Percentiles rank a stretch among this genome's conserved stretches.
Evolutionary conservation across 2,329 filamentous ascomycete genomes (phyloP).

Genomic region (Alternaria triticimaculans): DNA sequence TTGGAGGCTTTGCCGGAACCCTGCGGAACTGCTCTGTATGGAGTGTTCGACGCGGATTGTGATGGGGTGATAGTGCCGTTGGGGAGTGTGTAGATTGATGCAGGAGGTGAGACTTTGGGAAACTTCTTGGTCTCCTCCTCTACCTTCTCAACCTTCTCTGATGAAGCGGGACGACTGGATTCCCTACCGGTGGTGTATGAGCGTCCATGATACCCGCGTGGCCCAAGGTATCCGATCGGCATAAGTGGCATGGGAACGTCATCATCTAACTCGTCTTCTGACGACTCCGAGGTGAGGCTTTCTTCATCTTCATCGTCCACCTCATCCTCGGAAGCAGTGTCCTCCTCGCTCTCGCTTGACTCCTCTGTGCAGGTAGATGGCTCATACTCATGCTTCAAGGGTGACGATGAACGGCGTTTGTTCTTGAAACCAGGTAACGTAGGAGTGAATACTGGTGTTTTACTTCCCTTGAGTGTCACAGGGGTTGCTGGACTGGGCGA

Average conservation of each 20-base stretch:
- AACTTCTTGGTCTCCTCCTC: conserved; percentile 46
- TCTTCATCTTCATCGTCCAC: conserved; percentile 58
- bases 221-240: conserved; percentile 33
- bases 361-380: conserved; percentile 77
- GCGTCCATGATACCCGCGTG: conserved; percentile 23
- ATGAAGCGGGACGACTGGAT: conserved; percentile 11
- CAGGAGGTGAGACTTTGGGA: conserved; percentile 52
- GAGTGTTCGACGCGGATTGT: conserved; percentile 79
- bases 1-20: conserved; percentile 60
- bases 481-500: conserved; percentile 60
- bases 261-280: conserved; percentile 65
- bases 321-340: conserved; percentile 52
- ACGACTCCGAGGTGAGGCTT: conserved; percentile 57
- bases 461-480: conserved; percentile 52
- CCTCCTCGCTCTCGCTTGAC: conserved; percentile 64
- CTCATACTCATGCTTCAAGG: conserved; percentile 95
- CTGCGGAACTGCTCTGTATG: conserved; percentile 63
- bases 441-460: conserved; percentile 58
- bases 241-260: conserved; percentile 49
- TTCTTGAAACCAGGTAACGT: conserved; percentile 51
- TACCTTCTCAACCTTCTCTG: conserved; percentile 13
- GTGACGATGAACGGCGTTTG: conserved; percentile 82
- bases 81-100: conserved; percentile 48
- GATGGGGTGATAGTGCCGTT: conserved; percentile 73
- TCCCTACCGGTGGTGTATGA: conserved; percentile 19